phyloP scores from a whole-genome alignment of 176 grass and related monocot genomes.

The Chloris gayana region DNA sequence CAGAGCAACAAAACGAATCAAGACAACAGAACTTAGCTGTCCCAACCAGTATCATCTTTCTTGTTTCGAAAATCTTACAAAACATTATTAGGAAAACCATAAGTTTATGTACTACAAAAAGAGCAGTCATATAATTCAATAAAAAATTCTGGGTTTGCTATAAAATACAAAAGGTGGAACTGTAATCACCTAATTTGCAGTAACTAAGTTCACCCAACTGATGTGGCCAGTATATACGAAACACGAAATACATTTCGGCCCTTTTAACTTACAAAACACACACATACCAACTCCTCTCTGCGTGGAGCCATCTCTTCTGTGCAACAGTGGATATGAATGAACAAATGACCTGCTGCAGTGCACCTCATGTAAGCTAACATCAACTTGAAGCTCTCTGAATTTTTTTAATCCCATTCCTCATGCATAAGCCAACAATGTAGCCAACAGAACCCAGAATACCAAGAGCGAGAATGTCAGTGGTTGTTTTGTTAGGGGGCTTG shows the following conservation, averaged over 20 bases:
- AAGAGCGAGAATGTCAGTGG: slow-evolving; percentile 51
- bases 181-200: slow-evolving; percentile 63
- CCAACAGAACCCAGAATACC: slow-evolving; percentile 57
- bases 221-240: slow-evolving; percentile 63
- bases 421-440: slow-evolving; percentile 59
- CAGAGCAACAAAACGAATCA: not conserved
- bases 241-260: slow-evolving; percentile 72
- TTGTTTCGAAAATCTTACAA: slow-evolving; percentile 36
- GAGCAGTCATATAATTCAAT: slow-evolving; percentile 48
- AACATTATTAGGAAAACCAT: slow-evolving; percentile 16
- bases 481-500: slow-evolving; percentile 65
- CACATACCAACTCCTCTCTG: slow-evolving; percentile 39
- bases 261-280: slow-evolving; percentile 57
- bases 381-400: slow-evolving; percentile 30
- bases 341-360: slow-evolving; percentile 36
- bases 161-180: slow-evolving; percentile 68
- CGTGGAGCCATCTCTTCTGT: slow-evolving; percentile 29
- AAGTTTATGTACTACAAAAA: slow-evolving; percentile 46
- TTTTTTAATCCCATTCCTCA: slow-evolving; percentile 46
- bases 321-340: slow-evolving; percentile 44
- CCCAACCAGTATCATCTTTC: slow-evolving; percentile 20
- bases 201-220: slow-evolving; percentile 64
- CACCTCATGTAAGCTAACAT: slow-evolving; percentile 40
- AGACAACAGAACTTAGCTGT: slow-evolving; percentile 11
- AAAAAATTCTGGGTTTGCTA: slow-evolving; percentile 50